Evolutionary conservation across 345 rosid genomes (phyloP).

Genomic region (Lepidium didymum): DNA sequence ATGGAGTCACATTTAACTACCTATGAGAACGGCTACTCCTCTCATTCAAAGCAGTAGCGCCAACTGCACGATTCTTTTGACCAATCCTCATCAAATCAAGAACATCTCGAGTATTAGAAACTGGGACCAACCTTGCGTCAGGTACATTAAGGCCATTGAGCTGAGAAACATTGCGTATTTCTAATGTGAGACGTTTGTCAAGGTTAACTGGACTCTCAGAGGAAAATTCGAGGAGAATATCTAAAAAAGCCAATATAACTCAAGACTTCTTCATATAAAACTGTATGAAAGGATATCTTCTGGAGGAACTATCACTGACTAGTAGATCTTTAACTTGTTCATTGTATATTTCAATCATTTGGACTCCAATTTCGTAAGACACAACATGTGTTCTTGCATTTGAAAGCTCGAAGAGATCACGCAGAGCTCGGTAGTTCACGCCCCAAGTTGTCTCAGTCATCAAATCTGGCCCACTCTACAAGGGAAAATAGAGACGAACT

Average conservation of each 20-base stretch:
- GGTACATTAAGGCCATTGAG: constrained; percentile 95
- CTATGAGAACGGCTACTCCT: constrained; percentile 98
- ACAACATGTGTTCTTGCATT: constrained; percentile 55
- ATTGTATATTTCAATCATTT: constrained; percentile 97
- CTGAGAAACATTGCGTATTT: constrained; percentile 86
- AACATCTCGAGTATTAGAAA: constrained; percentile 76
- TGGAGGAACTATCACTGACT: constrained; percentile 77
- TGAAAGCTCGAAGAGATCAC: constrained; percentile 77
- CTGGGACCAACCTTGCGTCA: constrained; percentile 88
- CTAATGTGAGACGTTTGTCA: constrained; percentile 59
- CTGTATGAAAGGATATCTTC: constrained; percentile 74
- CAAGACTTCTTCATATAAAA: neutral
- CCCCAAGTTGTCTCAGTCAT: constrained; percentile 81
- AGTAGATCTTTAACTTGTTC: constrained; percentile 94
- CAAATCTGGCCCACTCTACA: constrained; percentile 90
- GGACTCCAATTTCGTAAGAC: constrained; percentile 86
- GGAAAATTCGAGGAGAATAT: neutral
- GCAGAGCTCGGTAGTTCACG: constrained; percentile 86
- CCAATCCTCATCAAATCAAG: constrained; percentile 91
- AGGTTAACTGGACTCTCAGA: constrained; percentile 27
- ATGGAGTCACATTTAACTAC: constrained; percentile 13
- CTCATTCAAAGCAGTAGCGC: constrained; percentile 94
- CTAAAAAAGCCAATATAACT: neutral
- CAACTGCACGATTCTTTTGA: constrained; percentile 88
- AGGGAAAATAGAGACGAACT: neutral